Conservation (phyloP, 257 asterid species). For the Fraxinus quadrangulata region DNA sequence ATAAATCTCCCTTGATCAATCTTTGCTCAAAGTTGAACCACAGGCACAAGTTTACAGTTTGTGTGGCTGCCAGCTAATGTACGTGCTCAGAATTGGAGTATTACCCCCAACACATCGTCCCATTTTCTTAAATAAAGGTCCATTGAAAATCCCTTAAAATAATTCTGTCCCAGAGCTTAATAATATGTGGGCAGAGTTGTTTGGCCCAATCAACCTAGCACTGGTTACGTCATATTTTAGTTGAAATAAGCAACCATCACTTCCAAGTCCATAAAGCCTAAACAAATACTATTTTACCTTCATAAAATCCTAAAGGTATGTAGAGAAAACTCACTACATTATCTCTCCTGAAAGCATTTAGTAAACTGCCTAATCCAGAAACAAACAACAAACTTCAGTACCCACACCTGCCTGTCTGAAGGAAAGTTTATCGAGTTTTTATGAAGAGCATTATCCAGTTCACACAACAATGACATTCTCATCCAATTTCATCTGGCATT, state of each 20-base stretch:
- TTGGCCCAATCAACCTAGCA: background rate
- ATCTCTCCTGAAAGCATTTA: background rate
- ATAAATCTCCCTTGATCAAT: background rate
- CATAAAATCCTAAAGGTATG: background rate
- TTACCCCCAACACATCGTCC: background rate
- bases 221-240: background rate
- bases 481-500: background rate
- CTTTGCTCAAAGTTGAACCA: background rate
- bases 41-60: background rate
- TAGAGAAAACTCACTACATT: background rate
- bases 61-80: background rate
- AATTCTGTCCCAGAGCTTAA: background rate
- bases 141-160: too few species aligned
- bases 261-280: background rate
- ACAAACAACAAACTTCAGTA: background rate
- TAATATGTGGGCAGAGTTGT: background rate
- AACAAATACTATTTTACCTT: background rate
- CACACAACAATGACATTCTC: background rate
- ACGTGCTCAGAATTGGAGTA: background rate
- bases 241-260: background rate
- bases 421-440: background rate
- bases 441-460: background rate
- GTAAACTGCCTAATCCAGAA: background rate
- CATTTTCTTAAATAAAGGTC: background rate
- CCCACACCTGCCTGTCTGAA: background rate